phyloP scores from a whole-genome alignment of 2,329 filamentous ascomycete species.

The Stromatinia cepivora region DNA sequence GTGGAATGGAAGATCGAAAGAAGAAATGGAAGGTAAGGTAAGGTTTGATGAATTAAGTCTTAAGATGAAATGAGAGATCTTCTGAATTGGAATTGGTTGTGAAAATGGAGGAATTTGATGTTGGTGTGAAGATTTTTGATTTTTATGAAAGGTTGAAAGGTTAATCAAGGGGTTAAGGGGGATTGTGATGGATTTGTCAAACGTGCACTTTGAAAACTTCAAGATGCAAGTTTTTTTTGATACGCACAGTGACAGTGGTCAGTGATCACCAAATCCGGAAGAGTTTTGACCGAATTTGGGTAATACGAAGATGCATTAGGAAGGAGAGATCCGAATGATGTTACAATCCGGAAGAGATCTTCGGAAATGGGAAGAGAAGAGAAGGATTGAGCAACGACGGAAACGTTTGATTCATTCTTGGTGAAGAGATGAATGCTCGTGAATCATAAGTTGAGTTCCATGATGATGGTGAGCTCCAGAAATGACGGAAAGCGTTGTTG shows the following conservation, averaged over 20 bases:
- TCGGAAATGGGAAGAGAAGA: not conserved
- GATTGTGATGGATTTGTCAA: conserved; percentile 5
- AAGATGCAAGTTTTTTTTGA: conserved; percentile 1
- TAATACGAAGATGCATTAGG: conserved; percentile 5
- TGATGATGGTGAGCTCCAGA: not conserved
- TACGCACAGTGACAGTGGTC: not conserved
- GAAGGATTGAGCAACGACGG: not conserved
- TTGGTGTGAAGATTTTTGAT: not conserved
- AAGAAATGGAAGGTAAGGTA: conserved; percentile 1
- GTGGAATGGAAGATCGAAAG: not conserved
- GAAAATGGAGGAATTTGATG: not conserved
- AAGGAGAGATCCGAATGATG: conserved; percentile 5
- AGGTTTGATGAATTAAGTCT: conserved; percentile 2
- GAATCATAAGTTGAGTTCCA: not conserved
- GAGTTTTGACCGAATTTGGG: conserved; percentile 2
- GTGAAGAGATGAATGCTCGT: not conserved
- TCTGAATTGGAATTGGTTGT: not conserved
- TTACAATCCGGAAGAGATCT: not conserved
- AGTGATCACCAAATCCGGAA: conserved; percentile 1
- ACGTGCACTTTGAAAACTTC: not conserved
- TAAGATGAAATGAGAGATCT: conserved; percentile 7
- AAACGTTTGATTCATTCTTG: not conserved
- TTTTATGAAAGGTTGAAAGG: not conserved
- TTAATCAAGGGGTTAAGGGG: conserved; percentile 11
- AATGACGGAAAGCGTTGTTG: not conserved